These are phyloP conservation scores for Aeminium ludgeri DNA, from an alignment of 495 filamentous ascomycete genomes.

Conservation along the genomic window DNA sequence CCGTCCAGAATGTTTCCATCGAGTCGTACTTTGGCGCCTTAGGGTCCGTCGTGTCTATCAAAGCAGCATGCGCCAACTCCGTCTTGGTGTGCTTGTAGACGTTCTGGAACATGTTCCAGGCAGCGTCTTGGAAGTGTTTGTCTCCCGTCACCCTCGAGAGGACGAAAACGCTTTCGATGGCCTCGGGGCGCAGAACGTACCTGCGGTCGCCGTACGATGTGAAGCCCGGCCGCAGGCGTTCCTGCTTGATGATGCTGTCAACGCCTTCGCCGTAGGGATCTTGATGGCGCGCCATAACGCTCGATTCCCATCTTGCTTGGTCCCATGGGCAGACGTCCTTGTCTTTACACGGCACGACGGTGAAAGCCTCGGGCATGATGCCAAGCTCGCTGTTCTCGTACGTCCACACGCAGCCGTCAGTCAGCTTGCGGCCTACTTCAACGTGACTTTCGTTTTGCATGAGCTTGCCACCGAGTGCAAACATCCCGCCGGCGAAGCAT, in stretches of 20 bases:
- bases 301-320: constrained; percentile 32
- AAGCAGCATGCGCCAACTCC: constrained; percentile 21
- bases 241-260: constrained; percentile 5
- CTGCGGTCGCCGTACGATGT: constrained; percentile 18
- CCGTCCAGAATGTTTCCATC: constrained; percentile 34
- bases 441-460: constrained; percentile 40
- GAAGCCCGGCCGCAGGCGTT: constrained; percentile 20
- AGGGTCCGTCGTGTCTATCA: constrained; percentile 21
- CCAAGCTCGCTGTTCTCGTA: constrained; percentile 67
- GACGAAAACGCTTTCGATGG: constrained; percentile 43
- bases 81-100: constrained; percentile 30
- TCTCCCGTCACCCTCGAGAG: constrained; percentile 63
- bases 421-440: constrained; percentile 41
- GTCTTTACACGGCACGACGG: constrained; percentile 33
- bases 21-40: constrained; percentile 15
- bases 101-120: constrained; percentile 61
- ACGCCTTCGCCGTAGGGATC: constrained; percentile 1
- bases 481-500: constrained; percentile 46
- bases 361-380: constrained; percentile 46
- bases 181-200: constrained; percentile 49
- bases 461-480: constrained; percentile 39
- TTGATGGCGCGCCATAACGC: constrained; percentile 15
- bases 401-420: constrained; percentile 89
- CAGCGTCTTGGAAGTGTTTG: constrained; percentile 43
- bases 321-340: constrained; percentile 36